A percentile compares a stretch with the other conserved stretches of the same genome.
Conservation (phyloP, 768 basidiomycete species). For the Psilocybe tampanensis region DNA sequence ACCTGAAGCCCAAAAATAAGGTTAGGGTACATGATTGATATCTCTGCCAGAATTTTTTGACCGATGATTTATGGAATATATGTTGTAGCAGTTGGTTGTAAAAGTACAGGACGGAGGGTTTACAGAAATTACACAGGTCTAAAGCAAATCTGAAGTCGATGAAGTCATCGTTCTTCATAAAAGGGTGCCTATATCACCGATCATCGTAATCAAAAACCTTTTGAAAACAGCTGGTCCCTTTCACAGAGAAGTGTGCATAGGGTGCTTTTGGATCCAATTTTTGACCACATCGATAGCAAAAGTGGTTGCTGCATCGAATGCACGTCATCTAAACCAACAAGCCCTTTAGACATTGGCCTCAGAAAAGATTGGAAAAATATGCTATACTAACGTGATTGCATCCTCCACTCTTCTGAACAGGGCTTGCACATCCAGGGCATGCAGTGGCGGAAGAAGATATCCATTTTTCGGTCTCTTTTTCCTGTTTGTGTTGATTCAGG, state of each 20-base stretch:
- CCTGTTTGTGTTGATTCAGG: constrained; percentile 63
- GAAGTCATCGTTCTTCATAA: too few species aligned
- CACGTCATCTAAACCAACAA: constrained; percentile 64
- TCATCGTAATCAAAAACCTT: constrained; percentile 57
- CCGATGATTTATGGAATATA: too few species aligned
- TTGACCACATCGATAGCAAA: constrained; percentile 75
- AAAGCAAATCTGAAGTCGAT: too few species aligned
- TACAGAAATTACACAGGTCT: too few species aligned
- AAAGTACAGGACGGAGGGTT: too few species aligned
- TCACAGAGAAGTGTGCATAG: constrained; percentile 65
- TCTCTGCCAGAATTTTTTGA: too few species aligned
- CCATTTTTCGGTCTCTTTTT: constrained; percentile 71
- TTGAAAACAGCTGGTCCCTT: constrained; percentile 52
- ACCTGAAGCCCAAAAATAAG: constrained; percentile 7
- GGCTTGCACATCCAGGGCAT: constrained; percentile 70
- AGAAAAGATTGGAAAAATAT: constrained; percentile 2
- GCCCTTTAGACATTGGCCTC: background rate
- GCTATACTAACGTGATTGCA: constrained; percentile 79
- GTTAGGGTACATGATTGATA: constrained; percentile 11
- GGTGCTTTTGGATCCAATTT: constrained; percentile 51
- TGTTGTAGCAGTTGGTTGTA: too few species aligned
- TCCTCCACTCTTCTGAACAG: constrained; percentile 72
- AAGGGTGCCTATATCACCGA: too few species aligned
- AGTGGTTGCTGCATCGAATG: constrained; percentile 65
- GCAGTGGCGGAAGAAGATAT: constrained; percentile 61